Evolutionary conservation across 768 basidiomycete genomes (phyloP), one percentile per base, ranked within the genome.

Genomic region (Russula lepida): DNA sequence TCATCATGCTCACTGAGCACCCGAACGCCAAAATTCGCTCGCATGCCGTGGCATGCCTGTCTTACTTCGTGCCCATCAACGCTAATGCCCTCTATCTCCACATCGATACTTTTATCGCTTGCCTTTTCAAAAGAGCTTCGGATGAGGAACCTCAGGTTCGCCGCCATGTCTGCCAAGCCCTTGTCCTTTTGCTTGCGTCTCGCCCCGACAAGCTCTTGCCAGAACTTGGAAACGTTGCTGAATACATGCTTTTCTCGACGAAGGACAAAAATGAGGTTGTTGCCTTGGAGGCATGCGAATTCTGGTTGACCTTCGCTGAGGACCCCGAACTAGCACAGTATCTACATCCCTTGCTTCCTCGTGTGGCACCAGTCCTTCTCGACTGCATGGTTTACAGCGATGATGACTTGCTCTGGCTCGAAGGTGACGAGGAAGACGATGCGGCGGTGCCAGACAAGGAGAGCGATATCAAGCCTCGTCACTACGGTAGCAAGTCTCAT

Each of bases 231-330:
- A 93, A 92, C 67, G 97, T 99, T 44, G 94, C 95, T 28, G 93
- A 97, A 72, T 99, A 97, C 74, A 98, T 99, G 92, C 81, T 98
- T 41, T 98, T 94, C 76, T 95, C 93, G 28, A 98, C 93, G 15
- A 94, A 95, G 74, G 95, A 98, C 78, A 89, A 90, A 75, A 93
- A 98, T 72, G 95, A 98, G 75, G 88, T 87, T 64, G 95, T 93
- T 56, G 94, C 95, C 2, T 79, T 99, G 52, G 97, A 99, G 76
- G 97, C 97, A 25, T 97, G 95, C 80, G 97, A 99, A 79, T 99
- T 99, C 74, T 99, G 97, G 97, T 79, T 99, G 63, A 97, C 95
- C 1, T 98, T 99, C 70, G 95, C 97, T 17, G 97, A 99, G 72
- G 93, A 98, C 67, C 85, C 85, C 41, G 92, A 93, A 53, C 79